Conservation (phyloP, 768 basidiomycete genomes). For the Tricholoma sp. region DNA sequence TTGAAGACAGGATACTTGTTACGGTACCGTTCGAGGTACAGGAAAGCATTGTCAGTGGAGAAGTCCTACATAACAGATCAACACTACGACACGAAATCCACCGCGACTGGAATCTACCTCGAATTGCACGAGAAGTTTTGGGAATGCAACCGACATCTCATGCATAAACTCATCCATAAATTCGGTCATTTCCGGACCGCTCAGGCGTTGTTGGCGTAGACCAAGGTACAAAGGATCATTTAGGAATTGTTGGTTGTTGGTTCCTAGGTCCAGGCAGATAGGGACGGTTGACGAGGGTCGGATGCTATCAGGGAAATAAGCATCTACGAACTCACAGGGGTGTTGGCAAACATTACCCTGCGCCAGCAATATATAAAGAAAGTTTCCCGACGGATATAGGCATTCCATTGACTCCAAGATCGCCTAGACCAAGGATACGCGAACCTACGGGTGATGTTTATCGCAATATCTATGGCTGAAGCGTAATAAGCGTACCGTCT, state of each 20-base stretch:
- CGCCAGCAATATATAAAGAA: slow-evolving; percentile 84
- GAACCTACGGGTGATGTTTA: slow-evolving; percentile 48
- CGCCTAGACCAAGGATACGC: slow-evolving; percentile 85
- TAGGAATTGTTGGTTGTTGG: slow-evolving; percentile 74
- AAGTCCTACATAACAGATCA: slow-evolving; percentile 56
- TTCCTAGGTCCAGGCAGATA: slow-evolving; percentile 85
- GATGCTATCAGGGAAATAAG: slow-evolving; percentile 39
- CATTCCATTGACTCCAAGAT: slow-evolving; percentile 81
- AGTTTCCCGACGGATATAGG: slow-evolving; percentile 91
- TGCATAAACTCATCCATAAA: slow-evolving; percentile 95
- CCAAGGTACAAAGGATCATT: slow-evolving; percentile 91
- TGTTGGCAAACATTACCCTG: slow-evolving; percentile 47
- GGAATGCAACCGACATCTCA: slow-evolving; percentile 70
- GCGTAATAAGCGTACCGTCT: slow-evolving; percentile 50
- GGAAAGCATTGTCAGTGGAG: slow-evolving; percentile 87
- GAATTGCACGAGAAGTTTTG: slow-evolving; percentile 81
- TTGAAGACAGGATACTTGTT: slow-evolving; percentile 78
- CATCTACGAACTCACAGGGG: neutral
- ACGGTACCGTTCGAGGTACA: slow-evolving; percentile 74
- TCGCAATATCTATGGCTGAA: neutral
- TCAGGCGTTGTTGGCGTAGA: slow-evolving; percentile 62
- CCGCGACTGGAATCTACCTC: slow-evolving; percentile 40
- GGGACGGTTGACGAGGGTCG: slow-evolving; percentile 76
- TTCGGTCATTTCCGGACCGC: slow-evolving; percentile 59
- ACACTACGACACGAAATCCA: neutral